phyloP scores from a whole-genome alignment of 108 stramenopile species.

The Cyclotella cryptica region DNA sequence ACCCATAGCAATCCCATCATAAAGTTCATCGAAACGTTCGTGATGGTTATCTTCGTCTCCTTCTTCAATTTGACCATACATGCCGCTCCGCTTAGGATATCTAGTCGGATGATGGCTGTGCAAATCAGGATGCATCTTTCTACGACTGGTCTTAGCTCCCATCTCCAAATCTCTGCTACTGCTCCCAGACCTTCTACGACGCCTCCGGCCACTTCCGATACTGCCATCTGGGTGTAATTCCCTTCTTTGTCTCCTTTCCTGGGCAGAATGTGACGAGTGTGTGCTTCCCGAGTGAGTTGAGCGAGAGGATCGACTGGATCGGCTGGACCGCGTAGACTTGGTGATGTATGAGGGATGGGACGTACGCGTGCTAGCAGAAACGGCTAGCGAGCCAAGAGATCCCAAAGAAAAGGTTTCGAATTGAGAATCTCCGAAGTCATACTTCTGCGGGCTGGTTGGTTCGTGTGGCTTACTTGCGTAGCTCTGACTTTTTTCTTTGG shows the following conservation, averaged over 20 bases:
- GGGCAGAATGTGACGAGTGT: constrained; percentile 6
- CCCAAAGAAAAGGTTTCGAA: constrained; percentile 31
- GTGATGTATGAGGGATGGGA: neutral
- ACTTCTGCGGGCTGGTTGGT: neutral
- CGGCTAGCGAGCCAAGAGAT: constrained; percentile 21
- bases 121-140: constrained; percentile 6
- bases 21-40: neutral
- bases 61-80: constrained; percentile 16
- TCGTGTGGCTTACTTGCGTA: neutral
- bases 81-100: constrained; percentile 33
- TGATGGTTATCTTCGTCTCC: constrained; percentile 24
- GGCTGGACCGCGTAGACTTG: neutral
- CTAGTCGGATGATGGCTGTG: constrained; percentile 31
- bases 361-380: constrained; percentile 29
- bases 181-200: neutral
- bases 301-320: constrained; percentile 8
- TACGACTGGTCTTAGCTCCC: neutral
- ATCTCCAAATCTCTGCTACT: neutral
- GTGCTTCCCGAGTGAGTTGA: constrained; percentile 7
- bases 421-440: neutral
- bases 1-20: neutral
- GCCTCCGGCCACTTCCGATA: neutral
- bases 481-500: neutral
- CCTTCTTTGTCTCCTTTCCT: constrained; percentile 32
- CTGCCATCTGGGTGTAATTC: constrained; percentile 32